A percentile compares a stretch with the other conserved stretches of the same genome.
Evolutionary conservation across 2,329 filamentous ascomycete species (phyloP).

Genomic region (Pestalotiopsis sp.): DNA sequence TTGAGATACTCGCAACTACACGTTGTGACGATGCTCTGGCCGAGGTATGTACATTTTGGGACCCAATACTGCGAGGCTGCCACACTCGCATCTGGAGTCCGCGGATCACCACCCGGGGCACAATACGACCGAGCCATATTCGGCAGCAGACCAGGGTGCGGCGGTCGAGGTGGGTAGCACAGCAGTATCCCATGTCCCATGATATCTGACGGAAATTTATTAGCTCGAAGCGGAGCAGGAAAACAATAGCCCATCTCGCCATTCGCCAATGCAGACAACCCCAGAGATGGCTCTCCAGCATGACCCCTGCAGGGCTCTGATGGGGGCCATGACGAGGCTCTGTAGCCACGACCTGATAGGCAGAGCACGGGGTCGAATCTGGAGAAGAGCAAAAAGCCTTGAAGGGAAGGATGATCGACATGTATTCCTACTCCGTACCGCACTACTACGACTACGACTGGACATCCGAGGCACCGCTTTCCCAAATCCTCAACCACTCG

Average conservation of each 20-base stretch:
- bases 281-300: slow-evolving; percentile 2
- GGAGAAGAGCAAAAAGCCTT: neutral
- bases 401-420: neutral
- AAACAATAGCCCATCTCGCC: neutral
- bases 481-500: neutral
- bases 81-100: neutral
- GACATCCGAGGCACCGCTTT: neutral
- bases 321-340: slow-evolving; percentile 1
- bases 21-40: neutral
- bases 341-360: slow-evolving; percentile 5
- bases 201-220: neutral
- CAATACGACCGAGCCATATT: neutral
- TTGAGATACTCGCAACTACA: neutral
- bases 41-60: no score
- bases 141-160: neutral
- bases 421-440: neutral
- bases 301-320: neutral
- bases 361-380: neutral
- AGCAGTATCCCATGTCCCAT: neutral
- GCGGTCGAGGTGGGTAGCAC: neutral
- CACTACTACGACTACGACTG: neutral
- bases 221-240: neutral
- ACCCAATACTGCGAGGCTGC: no score
- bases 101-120: neutral
- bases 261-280: neutral